These are phyloP conservation scores for Solanum hybrid DNA, from an alignment of 305 asterid genomes.

Conservation along the genomic window DNA sequence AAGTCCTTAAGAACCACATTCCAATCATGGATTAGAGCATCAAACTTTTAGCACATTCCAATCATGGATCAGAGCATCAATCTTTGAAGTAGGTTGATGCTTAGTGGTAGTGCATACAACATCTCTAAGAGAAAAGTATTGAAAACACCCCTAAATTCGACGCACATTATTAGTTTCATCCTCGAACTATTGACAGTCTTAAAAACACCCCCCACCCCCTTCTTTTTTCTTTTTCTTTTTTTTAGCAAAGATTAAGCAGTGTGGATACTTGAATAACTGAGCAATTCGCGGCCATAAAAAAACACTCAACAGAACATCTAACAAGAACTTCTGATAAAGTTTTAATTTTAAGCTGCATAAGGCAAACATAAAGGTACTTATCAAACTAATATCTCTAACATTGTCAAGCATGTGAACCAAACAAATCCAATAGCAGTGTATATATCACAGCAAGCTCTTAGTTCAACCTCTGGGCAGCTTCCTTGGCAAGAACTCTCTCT, in stretches of 20 bases:
- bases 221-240: too few relatives aligned
- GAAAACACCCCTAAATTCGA: neutral
- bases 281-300: too few relatives aligned
- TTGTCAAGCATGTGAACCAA: neutral
- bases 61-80: neutral
- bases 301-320: neutral
- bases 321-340: neutral
- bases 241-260: neutral
- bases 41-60: neutral
- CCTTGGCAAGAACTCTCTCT: too few relatives aligned
- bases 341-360: neutral
- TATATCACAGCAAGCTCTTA: too few relatives aligned
- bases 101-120: neutral
- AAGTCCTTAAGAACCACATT: neutral
- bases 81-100: neutral
- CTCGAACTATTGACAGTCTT: too few relatives aligned
- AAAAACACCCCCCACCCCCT: too few relatives aligned
- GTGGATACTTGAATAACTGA: neutral
- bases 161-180: too few relatives aligned
- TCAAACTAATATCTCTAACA: neutral
- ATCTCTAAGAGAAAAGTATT: neutral
- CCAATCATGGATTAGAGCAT: neutral
- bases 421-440: neutral
- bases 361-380: neutral
- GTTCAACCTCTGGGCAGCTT: too few relatives aligned